Conservation (phyloP, 371 early-diverging fungal genomes). For the Gilbertella persicaria region DNA sequence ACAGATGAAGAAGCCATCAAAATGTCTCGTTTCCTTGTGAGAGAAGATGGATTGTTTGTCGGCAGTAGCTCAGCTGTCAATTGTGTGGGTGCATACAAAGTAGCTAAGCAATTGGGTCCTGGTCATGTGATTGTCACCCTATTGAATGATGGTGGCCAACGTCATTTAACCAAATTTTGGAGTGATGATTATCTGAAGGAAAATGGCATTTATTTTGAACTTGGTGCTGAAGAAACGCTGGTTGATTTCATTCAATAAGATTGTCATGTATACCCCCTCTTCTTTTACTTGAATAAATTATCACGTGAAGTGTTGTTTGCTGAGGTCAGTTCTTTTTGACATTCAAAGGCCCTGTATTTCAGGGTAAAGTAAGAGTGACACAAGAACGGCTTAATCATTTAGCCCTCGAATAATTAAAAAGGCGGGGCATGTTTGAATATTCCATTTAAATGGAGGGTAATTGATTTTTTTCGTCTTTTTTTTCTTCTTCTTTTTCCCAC, state of each 20-base stretch:
- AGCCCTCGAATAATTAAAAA: no score
- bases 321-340: no score
- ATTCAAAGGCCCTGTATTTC: no score
- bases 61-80: slow-evolving; percentile 94
- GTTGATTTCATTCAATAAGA: slow-evolving; percentile 36
- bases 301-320: no score
- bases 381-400: no score
- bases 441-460: no score
- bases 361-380: no score
- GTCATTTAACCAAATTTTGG: slow-evolving; percentile 89
- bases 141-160: slow-evolving; percentile 81
- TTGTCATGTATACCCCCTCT: no score
- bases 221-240: slow-evolving; percentile 33
- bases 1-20: slow-evolving; percentile 88
- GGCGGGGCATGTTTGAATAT: no score
- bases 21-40: slow-evolving; percentile 87
- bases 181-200: slow-evolving; percentile 42
- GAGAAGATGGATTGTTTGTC: slow-evolving; percentile 88
- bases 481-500: no score
- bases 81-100: slow-evolving; percentile 83
- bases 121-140: slow-evolving; percentile 85
- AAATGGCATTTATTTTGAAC: slow-evolving; percentile 31
- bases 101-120: slow-evolving; percentile 72
- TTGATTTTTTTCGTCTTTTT: no score
- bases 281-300: no score